Evolutionary conservation across 805 yeast species (phyloP), one percentile per base, ranked within the genome.

Genomic region (Ogataea methylovora): DNA sequence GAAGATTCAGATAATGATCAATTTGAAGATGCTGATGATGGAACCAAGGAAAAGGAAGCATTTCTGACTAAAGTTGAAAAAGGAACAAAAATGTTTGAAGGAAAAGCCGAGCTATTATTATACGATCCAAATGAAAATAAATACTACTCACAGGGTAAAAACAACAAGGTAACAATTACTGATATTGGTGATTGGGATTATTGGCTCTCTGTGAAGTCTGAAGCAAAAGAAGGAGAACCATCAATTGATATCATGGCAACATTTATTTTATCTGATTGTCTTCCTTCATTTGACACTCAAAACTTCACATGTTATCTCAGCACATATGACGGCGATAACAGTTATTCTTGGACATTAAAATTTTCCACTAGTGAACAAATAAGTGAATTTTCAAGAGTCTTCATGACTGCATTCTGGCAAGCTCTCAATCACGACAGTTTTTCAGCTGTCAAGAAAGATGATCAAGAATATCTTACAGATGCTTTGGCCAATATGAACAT

Each of bases 241-340:
- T 44, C 44, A 2, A 46, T 50, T 4, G 44, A 52, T 3, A 35
- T 61, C 15, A 39, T 76, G 5, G 72, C 70, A 2, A 53, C 67
- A 4, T 52, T 51, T 4, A 52, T 81, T 16, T 51, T 62, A 9
- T 65, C 72, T 10, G 65, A 67, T 20, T 60, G 85, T 56, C 77
- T 71, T 48, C 85, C 92, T 2, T 65, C 71, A n/a, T 79, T 84
- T 51, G 76, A 79, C 49, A 67, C 63, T 40, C 76, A 69, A 10
- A 52, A 69, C 22, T 43, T 54, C 11, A 67, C 84, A 1, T 81
- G 86, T 44, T 69, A 81, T 11, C 86, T 84, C 67, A 81, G 83
- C 51, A 67, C 72, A 41, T 60, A 56, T 19, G 44, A 58, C 4
- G 66, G 54, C 5, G 52, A 55, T 2, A 46, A 52, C 1, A 69